phyloP scores from a whole-genome alignment of 352 stramenopile species.

The Pythium chondricola region DNA sequence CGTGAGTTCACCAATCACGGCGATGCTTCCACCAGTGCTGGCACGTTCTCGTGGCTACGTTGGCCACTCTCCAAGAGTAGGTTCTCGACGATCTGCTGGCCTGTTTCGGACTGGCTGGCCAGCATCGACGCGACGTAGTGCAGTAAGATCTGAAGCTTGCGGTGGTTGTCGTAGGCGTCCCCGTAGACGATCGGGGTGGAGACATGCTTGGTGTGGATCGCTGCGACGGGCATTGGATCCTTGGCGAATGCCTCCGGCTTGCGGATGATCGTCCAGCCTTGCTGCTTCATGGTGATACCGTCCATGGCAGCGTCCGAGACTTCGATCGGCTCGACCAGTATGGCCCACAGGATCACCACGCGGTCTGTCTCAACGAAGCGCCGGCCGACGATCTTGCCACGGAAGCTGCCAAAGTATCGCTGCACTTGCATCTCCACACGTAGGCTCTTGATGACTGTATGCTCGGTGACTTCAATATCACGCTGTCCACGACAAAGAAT shows the following conservation, averaged over 20 bases:
- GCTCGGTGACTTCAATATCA: neutral
- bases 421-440: constrained; percentile 13
- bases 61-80: constrained; percentile 2
- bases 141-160: constrained; percentile 10
- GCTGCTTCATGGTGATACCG: constrained; percentile 6
- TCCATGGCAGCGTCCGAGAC: constrained; percentile 9
- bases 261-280: constrained; percentile 7
- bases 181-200: constrained; percentile 7
- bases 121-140: constrained; percentile 4
- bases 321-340: constrained; percentile 5
- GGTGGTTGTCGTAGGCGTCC: constrained; percentile 2
- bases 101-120: constrained; percentile 4
- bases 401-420: constrained; percentile 4
- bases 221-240: neutral
- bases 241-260: neutral
- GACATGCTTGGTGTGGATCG: constrained; percentile 9
- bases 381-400: constrained; percentile 6
- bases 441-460: constrained; percentile 9
- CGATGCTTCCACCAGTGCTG: too few relatives aligned
- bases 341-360: constrained; percentile 8
- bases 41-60: too few relatives aligned
- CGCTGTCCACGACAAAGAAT: neutral
- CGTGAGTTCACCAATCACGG: too few relatives aligned
- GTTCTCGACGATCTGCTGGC: constrained; percentile 13
- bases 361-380: constrained; percentile 6